Conservation (phyloP, 129 eudicot species). For the Oenanthe sinensis region DNA sequence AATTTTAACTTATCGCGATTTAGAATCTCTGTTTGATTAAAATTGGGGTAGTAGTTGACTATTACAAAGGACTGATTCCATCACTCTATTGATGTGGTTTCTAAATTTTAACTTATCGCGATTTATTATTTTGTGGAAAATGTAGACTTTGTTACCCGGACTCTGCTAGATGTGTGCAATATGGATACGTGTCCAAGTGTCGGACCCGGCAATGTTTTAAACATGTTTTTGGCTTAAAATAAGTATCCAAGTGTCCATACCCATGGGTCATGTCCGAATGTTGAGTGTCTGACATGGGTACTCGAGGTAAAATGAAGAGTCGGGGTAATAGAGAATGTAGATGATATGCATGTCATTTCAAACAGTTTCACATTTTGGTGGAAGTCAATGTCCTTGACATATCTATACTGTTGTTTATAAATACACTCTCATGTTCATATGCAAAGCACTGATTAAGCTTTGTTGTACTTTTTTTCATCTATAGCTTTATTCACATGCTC, state of each 20-base stretch:
- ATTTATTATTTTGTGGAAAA: background rate
- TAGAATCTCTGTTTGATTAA: background rate
- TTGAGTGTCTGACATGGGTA: too few relatives aligned
- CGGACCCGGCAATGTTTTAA: too few relatives aligned
- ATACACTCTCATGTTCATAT: background rate
- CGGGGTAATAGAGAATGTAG: background rate
- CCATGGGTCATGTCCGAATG: too few relatives aligned
- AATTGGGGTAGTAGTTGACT: background rate
- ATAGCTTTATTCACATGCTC: conserved; percentile 5
- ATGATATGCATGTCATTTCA: background rate
- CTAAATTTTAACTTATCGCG: background rate
- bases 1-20: background rate
- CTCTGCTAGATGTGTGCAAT: too few relatives aligned
- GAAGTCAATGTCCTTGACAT: background rate
- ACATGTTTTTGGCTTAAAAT: too few relatives aligned
- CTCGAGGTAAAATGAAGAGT: too few relatives aligned
- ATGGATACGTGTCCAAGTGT: too few relatives aligned
- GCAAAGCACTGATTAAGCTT: background rate
- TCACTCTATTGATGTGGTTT: background rate
- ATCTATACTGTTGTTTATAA: background rate
- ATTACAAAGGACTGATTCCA: background rate
- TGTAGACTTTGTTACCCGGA: background rate
- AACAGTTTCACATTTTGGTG: background rate
- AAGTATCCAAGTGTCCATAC: too few relatives aligned
- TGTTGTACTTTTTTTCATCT: conserved; percentile 6